phyloP scores from a whole-genome alignment of 148 eudicot species.

The Polygonum aviculare region DNA sequence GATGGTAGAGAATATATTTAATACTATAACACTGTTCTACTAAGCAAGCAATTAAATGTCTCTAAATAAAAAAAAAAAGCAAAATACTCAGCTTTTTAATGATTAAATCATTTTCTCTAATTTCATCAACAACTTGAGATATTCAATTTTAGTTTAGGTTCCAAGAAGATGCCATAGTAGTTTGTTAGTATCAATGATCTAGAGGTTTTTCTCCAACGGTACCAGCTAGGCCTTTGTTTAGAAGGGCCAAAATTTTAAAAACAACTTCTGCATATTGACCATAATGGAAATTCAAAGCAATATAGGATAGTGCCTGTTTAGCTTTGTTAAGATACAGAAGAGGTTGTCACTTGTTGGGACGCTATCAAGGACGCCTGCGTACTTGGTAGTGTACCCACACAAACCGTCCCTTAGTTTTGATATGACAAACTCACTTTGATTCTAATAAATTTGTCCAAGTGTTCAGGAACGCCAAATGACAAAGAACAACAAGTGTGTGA shows the following conservation, averaged over 20 bases:
- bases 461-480: no score
- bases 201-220: not conserved
- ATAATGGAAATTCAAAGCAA: not conserved
- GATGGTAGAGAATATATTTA: not conserved
- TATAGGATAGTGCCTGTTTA: not conserved
- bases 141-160: not conserved
- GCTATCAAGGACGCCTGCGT: no score
- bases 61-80: not conserved
- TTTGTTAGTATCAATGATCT: not conserved
- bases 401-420: no score
- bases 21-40: not conserved
- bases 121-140: not conserved
- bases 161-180: not conserved
- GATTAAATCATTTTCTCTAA: not conserved
- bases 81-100: not conserved
- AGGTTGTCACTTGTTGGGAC: no score
- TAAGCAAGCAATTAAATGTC: not conserved
- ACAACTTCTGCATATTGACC: not conserved
- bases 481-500: no score
- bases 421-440: no score
- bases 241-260: not conserved
- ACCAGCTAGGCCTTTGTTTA: not conserved
- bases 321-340: not conserved
- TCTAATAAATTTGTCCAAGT: no score
- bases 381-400: no score